Percentiles rank a stretch among this genome's conserved stretches.
phyloP scores from a whole-genome alignment of 768 basidiomycete species.

The Russula emetica region DNA sequence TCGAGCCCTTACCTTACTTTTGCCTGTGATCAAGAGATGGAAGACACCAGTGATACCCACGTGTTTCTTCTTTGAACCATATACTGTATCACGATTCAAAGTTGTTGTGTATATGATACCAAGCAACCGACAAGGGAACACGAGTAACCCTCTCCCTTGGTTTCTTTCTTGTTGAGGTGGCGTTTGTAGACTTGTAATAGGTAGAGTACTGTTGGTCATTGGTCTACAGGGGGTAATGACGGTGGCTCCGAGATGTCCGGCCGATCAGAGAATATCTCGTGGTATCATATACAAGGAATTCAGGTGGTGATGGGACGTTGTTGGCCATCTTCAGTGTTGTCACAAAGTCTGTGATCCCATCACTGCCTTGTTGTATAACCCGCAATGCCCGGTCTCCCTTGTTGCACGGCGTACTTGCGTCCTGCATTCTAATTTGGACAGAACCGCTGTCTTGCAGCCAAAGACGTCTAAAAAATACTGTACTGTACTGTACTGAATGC shows the following conservation, averaged over 20 bases:
- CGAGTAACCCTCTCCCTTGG: no score
- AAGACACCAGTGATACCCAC: background rate
- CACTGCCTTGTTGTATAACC: background rate
- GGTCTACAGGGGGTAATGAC: no score
- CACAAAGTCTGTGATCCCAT: no score
- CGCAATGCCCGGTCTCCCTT: background rate
- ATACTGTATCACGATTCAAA: no score
- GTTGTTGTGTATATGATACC: no score
- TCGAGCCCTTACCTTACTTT: background rate
- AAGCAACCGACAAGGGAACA: no score
- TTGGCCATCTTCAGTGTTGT: background rate
- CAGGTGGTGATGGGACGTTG: background rate
- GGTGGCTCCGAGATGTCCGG: background rate
- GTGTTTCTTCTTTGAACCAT: background rate
- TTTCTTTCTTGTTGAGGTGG: no score
- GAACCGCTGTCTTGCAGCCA: no score
- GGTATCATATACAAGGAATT: background rate
- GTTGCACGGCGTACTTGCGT: background rate
- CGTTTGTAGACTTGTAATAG: background rate
- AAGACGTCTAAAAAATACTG: no score
- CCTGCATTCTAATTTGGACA: background rate
- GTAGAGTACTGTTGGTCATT: no score
- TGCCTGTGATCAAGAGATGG: background rate
- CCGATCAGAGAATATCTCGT: background rate
- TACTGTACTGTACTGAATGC: no score